A percentile compares a stretch with the other conserved stretches of the same genome.
Conservation (phyloP, 768 basidiomycete genomes). For the Lactarius sp. region DNA sequence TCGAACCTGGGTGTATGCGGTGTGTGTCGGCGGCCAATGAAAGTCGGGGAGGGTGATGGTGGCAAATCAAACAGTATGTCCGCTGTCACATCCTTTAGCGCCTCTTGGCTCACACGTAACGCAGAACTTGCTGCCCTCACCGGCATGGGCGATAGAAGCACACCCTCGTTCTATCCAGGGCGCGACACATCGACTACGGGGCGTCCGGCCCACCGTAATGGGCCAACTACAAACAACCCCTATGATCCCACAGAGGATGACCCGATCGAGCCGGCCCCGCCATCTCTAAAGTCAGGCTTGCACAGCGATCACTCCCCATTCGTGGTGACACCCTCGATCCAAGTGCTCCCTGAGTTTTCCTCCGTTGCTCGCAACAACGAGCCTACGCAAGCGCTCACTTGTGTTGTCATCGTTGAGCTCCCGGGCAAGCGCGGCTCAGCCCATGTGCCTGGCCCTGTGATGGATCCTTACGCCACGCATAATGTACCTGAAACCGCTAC, state of each 20-base stretch:
- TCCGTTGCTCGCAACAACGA: slow-evolving; percentile 68
- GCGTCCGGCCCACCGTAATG: slow-evolving; percentile 32
- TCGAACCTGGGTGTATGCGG: slow-evolving; percentile 92
- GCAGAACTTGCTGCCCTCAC: slow-evolving; percentile 91
- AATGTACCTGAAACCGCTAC: slow-evolving; percentile 19
- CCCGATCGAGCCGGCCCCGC: slow-evolving; percentile 56
- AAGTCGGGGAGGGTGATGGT: slow-evolving; percentile 81
- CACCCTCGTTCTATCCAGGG: slow-evolving; percentile 60
- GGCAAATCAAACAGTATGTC: slow-evolving; percentile 84
- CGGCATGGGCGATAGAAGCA: slow-evolving; percentile 69
- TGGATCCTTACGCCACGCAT: slow-evolving; percentile 41
- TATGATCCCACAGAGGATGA: slow-evolving; percentile 80
- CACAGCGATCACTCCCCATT: slow-evolving; percentile 46
- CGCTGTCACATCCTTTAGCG: slow-evolving; percentile 28
- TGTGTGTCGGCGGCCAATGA: slow-evolving; percentile 95
- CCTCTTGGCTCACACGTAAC: slow-evolving; percentile 18
- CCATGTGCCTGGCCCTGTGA: slow-evolving; percentile 31
- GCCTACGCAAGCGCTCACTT: slow-evolving; percentile 80
- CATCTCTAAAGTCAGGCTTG: slow-evolving; percentile 43
- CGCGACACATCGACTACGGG: slow-evolving; percentile 50
- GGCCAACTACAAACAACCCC: slow-evolving; percentile 13
- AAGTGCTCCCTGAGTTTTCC: slow-evolving; percentile 88
- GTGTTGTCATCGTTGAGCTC: slow-evolving; percentile 90
- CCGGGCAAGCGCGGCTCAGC: slow-evolving; percentile 60
- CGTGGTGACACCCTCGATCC: slow-evolving; percentile 88